Evolutionary conservation across 202 grass and related monocot species (phyloP).

Genomic region (Elaeis oleifera): DNA sequence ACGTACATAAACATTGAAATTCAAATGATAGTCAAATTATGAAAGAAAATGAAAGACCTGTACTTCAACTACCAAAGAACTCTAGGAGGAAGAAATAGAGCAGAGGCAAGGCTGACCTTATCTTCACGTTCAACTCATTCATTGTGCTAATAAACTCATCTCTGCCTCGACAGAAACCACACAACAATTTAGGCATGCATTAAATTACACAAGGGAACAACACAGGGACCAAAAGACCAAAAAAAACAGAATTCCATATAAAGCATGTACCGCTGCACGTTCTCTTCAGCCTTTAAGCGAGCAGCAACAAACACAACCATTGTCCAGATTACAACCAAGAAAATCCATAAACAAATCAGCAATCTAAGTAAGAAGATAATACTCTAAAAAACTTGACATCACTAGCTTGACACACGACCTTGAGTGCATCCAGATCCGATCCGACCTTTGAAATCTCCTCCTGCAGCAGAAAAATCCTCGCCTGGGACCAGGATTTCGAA

Average conservation of each 20-base stretch:
- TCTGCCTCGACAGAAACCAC: slow-evolving; percentile 31
- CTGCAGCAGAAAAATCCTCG: slow-evolving; percentile 39
- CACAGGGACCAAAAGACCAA: too few species aligned
- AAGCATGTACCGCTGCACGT: slow-evolving; percentile 45
- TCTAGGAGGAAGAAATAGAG: too few species aligned
- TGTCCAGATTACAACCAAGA: slow-evolving; percentile 17
- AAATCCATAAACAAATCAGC: slow-evolving; percentile 11
- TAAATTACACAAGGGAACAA: too few species aligned
- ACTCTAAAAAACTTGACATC: slow-evolving; percentile 1
- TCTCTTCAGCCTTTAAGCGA: slow-evolving; percentile 36
- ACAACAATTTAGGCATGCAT: too few species aligned
- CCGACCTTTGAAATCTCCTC: slow-evolving; percentile 45
- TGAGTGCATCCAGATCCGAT: slow-evolving; percentile 48
- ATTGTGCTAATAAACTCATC: slow-evolving; percentile 60
- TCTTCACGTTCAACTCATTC: slow-evolving; percentile 61
- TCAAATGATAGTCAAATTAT: too few species aligned
- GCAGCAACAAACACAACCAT: slow-evolving; percentile 18
- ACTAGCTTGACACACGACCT: slow-evolving; percentile 30
- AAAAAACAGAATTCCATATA: too few species aligned
- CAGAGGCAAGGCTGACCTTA: slow-evolving; percentile 39
- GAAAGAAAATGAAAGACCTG: too few species aligned
- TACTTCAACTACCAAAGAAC: too few species aligned
- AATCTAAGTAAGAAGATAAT: slow-evolving; percentile 3
- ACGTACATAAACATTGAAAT: too few species aligned
- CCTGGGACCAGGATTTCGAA: slow-evolving; percentile 23